Conservation (phyloP, 2,329 filamentous ascomycete species). For the Penicillium digitatum region DNA sequence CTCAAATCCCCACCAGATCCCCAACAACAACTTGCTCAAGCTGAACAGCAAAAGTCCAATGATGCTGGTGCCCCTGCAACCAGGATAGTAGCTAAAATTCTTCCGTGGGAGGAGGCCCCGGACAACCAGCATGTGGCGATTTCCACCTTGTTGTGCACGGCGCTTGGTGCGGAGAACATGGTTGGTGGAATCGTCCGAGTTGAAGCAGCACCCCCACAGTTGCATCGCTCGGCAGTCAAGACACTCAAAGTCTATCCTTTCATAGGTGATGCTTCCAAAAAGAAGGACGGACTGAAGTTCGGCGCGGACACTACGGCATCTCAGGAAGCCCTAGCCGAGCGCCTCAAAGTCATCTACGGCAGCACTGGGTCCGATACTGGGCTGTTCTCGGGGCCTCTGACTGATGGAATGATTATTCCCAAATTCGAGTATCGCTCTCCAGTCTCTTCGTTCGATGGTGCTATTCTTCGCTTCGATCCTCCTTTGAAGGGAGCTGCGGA, state of each 20-base stretch:
- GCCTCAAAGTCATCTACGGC: conserved; percentile 68
- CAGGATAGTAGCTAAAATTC: conserved; percentile 71
- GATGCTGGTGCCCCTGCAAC: conserved; percentile 56
- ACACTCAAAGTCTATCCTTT: conserved; percentile 80
- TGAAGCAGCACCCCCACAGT: conserved; percentile 71
- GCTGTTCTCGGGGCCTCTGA: conserved; percentile 77
- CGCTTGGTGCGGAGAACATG: conserved; percentile 66
- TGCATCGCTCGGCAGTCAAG: conserved; percentile 63
- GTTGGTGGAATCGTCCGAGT: conserved; percentile 85
- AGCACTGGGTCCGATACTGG: conserved; percentile 54
- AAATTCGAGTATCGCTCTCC: conserved; percentile 54
- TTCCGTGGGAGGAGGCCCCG: conserved; percentile 80
- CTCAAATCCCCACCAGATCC: conserved; percentile 68
- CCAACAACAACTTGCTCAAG: conserved; percentile 63
- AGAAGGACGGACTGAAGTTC: conserved; percentile 69
- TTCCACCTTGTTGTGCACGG: conserved; percentile 70
- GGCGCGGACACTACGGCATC: conserved; percentile 82
- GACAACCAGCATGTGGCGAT: conserved; percentile 75
- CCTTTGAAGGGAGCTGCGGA: conserved; percentile 39
- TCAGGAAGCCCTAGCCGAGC: conserved; percentile 68
- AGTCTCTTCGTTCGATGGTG: conserved; percentile 71
- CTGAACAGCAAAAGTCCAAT: conserved; percentile 54
- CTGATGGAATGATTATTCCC: conserved; percentile 77
- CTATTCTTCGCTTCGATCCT: conserved; percentile 73
- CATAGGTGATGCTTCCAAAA: conserved; percentile 52